Percentiles rank a stretch among this genome's conserved stretches.
These are phyloP conservation scores for Nannochloropsis granulata DNA, from an alignment of 108 stramenopile species.

Conservation along the genomic window DNA sequence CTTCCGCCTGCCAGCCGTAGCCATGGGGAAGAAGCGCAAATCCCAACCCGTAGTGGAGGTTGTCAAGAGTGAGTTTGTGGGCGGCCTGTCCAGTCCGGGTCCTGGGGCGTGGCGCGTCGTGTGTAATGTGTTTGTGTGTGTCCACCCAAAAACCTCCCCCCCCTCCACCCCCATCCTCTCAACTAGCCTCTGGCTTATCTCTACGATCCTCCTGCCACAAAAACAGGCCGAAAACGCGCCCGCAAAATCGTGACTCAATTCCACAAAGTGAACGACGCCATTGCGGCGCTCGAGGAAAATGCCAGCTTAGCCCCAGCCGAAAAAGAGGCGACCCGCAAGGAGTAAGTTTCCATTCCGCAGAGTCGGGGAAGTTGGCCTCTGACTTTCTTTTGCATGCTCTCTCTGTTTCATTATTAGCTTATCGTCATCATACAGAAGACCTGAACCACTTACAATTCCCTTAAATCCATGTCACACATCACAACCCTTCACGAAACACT, in stretches of 20 bases:
- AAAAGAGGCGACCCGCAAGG: not conserved
- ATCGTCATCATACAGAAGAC: too few relatives aligned
- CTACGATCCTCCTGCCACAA: not conserved
- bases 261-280: slow-evolving; percentile 14
- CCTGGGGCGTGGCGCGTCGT: too few relatives aligned
- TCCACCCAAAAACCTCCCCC: not conserved
- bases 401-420: too few relatives aligned
- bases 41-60: not conserved
- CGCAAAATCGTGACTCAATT: slow-evolving; percentile 22
- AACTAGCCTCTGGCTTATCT: not conserved
- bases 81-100: too few relatives aligned
- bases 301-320: not conserved
- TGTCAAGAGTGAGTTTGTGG: not conserved
- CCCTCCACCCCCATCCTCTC: not conserved
- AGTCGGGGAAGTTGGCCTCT: not conserved
- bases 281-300: not conserved
- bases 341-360: not conserved
- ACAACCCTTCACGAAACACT: too few relatives aligned
- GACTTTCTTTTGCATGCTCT: too few relatives aligned
- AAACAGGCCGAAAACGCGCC: slow-evolving; percentile 11
- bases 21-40: not conserved
- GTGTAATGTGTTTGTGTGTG: not conserved
- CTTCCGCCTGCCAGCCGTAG: too few relatives aligned
- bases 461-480: too few relatives aligned
- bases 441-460: too few relatives aligned